Percentiles rank a stretch among this genome's conserved stretches.
Evolutionary conservation across 2,329 filamentous ascomycete species (phyloP).

Genomic region (Paecilomyces sp.): DNA sequence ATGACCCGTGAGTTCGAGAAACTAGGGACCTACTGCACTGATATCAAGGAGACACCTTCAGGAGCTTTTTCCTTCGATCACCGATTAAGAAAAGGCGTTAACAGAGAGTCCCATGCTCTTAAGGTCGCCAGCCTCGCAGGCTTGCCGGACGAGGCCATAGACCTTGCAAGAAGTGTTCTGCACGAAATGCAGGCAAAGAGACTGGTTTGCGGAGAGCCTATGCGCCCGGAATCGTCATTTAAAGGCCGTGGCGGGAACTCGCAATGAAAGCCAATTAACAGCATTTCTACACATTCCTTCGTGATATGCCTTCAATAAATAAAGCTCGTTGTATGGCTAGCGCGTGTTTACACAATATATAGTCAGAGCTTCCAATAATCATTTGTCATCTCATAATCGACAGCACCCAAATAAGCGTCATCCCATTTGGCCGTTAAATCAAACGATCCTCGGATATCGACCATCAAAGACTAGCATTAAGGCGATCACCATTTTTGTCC

Average conservation of each 20-base stretch:
- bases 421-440: too few species aligned
- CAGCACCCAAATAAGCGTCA: too few species aligned
- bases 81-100: constrained; percentile 71
- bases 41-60: constrained; percentile 67
- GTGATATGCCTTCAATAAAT: not conserved
- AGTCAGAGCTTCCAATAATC: too few species aligned
- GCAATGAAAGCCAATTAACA: not conserved
- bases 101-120: constrained; percentile 79
- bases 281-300: not conserved
- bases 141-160: constrained; percentile 65
- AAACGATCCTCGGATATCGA: too few species aligned
- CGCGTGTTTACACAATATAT: not conserved
- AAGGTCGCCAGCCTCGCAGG: constrained; percentile 90
- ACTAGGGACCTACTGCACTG: constrained; percentile 78
- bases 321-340: not conserved
- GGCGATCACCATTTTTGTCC: not conserved
- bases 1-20: constrained; percentile 55
- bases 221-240: not conserved
- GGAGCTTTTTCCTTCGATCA: constrained; percentile 79
- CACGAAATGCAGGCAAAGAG: constrained; percentile 14
- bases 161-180: constrained; percentile 57
- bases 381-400: too few species aligned
- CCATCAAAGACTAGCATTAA: not conserved
- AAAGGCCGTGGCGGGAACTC: not conserved
- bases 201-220: not conserved